Percentiles rank a stretch among this genome's conserved stretches.
Conservation (phyloP, 345 rosid species). For the Corymbia maculata region DNA sequence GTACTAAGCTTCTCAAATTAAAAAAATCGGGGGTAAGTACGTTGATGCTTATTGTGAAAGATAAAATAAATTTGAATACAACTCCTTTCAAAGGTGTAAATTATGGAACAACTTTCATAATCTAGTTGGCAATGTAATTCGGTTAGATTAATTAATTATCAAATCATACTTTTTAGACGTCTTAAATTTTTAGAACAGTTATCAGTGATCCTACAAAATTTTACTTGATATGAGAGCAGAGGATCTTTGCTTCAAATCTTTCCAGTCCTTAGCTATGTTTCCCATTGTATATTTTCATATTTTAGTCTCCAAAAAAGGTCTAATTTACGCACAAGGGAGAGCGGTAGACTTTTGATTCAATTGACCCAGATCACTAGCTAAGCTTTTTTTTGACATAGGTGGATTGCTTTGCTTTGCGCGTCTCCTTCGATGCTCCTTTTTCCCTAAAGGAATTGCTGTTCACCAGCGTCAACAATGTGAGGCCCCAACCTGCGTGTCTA, state of each 20-base stretch:
- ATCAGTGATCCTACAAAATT: too few species aligned
- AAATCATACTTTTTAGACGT: neutral
- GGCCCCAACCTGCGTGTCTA: neutral
- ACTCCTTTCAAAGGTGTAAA: neutral
- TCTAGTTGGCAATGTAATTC: neutral
- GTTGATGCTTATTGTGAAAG: neutral
- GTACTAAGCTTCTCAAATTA: neutral
- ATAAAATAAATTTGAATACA: too few species aligned
- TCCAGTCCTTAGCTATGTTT: too few species aligned
- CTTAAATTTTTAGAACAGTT: neutral
- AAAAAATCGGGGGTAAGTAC: neutral
- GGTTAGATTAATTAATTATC: too few species aligned
- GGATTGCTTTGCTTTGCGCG: neutral
- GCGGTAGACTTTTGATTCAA: neutral
- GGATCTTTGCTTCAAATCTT: neutral
- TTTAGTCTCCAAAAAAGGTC: rapidly evolving
- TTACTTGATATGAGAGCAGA: neutral
- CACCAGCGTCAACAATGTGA: neutral
- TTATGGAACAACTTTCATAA: neutral
- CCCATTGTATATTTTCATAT: neutral
- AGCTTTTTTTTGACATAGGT: neutral
- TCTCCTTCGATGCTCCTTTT: neutral
- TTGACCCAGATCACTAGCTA: neutral
- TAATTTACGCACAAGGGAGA: neutral
- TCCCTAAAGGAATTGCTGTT: neutral